Evolutionary conservation across 2,329 filamentous ascomycete genomes (phyloP), one percentile per base, ranked within the genome.

Genomic region (Paraphoma sp.): DNA sequence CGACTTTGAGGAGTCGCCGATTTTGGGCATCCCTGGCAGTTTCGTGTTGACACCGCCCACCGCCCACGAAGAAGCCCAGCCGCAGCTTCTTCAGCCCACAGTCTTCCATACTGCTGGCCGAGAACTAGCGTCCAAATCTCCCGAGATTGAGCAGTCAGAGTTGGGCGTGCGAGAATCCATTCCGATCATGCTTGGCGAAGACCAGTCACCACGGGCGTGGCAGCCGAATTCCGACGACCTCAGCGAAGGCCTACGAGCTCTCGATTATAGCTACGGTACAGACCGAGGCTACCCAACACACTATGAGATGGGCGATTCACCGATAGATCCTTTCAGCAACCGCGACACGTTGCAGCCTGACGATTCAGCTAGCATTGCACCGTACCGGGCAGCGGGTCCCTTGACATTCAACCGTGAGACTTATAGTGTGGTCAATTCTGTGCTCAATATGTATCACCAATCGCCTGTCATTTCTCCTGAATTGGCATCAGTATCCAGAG

Each of bases 11-110:
- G 88, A 90, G 65, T 90, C 89, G 29, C 89, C 89, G 8, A 86
- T 86, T 2, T 76, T 92, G 14, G 88, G 86, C 6, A 83, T 90
- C 57, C 88, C 88, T 4, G 87, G 88, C 9, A 83, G 65, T 87
- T 89, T 69, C 82, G 85, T 51, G 48, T 64, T 68, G 46, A 76
- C 74, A 3, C 74, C 73, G 9, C 74, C 73, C 14, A 45, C 51
- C 18, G 50, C 58, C 18, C 51, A 63, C 18, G 58, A 58, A 48
- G 60, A 64, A 16, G 51, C 52, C n/a, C 61, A 61, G 46, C 63
- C 57, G 42, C 66, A 69, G 44, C 59, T 73, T 12, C 62, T 76
- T 7, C 72, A 71, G 40, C 64, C 73, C 18, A 64, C 62, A 5
- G 53, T 70, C 8, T 75, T 74, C 58, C 62, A 68, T n/a, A 56